Percentiles rank a stretch among this genome's conserved stretches.
Evolutionary conservation across 345 rosid species (phyloP).

Genomic region (Dovyalis caffra): DNA sequence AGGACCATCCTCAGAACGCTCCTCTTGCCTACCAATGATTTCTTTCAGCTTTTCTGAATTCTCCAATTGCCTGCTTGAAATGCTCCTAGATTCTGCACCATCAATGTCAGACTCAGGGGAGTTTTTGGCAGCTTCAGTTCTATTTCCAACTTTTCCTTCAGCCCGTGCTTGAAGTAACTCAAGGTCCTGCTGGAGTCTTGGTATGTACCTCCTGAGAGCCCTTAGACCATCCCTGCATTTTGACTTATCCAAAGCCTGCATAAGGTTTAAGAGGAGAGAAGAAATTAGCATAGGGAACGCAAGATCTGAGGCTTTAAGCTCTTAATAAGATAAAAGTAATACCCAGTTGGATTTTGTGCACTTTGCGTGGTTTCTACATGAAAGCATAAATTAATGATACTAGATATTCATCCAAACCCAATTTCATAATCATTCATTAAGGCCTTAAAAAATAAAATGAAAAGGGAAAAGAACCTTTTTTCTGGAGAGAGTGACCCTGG

Average conservation of each 20-base stretch:
- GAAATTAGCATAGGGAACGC: neutral
- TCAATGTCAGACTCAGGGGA: slow-evolving; percentile 14
- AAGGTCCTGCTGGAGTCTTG: slow-evolving; percentile 85
- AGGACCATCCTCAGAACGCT: slow-evolving; percentile 43
- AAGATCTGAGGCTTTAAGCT: neutral
- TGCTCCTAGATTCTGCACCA: slow-evolving; percentile 12
- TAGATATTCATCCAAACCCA: neutral
- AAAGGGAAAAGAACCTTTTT: slow-evolving; percentile 53
- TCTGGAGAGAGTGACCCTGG: slow-evolving; percentile 76
- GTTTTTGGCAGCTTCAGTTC: slow-evolving; percentile 21
- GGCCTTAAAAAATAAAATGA: neutral
- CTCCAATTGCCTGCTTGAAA: slow-evolving; percentile 23
- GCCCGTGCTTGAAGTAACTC: slow-evolving; percentile 62
- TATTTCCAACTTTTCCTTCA: slow-evolving; percentile 31
- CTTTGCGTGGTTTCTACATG: neutral
- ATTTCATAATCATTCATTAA: neutral
- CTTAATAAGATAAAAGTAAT: neutral
- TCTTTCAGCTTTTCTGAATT: slow-evolving; percentile 50
- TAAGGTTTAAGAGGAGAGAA: neutral
- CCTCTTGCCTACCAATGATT: slow-evolving; percentile 42
- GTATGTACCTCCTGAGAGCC: slow-evolving; percentile 71
- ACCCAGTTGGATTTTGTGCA: neutral
- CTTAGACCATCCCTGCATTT: slow-evolving; percentile 79
- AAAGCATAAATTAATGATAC: neutral
- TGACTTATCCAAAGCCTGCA: slow-evolving; percentile 82